Evolutionary conservation across 768 basidiomycete species (phyloP), one percentile per base, ranked within the genome.

Genomic region (Austroboletus festivus): DNA sequence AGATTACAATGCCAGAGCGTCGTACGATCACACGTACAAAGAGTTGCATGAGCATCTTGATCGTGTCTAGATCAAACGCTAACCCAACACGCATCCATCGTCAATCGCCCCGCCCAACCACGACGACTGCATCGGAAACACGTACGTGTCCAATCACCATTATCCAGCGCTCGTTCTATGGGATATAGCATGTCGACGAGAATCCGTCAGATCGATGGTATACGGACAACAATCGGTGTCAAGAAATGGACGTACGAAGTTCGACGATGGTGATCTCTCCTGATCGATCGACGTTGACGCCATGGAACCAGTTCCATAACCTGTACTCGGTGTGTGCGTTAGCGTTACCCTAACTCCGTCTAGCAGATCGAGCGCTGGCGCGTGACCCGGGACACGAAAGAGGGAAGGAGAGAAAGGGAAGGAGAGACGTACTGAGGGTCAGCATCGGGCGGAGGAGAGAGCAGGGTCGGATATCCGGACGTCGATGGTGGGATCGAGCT

Each of bases 61-160:
- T 85, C 21, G 90, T 92, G 59, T 91, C 90, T 47, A 88, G 70
- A 69, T 91, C 89, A 59, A 92, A 92, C 5, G 83, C 88, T 89
- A 46, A 8, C 21, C 19, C 19, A 26, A 19, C 20, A 37, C 12
- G 18, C 4, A 4, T 18, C 16, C n/a, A 15, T 16, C 35, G 13
- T 19, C 18, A 19, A 18, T 18, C 35, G 13, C 35, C n/a, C 35
- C 11, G n/a, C 19, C 28, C 7, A 28, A 28, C 5, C 5, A 28
- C 5, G 12, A 28, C 5, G 12, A 28, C n/a, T n/a, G n/a, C 5
- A 28, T 12, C 5, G 12, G 28, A 28, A 12, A 28, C 7, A 74
- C 89, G 66, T 55, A 90, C 89, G 80, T 56, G 77, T 78, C 86
- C 86, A 90, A 60, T 92, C 86, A 34, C 89, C 80, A 45, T 81